phyloP scores from a whole-genome alignment of 305 asterid genomes.

The Solanum hybrid region DNA sequence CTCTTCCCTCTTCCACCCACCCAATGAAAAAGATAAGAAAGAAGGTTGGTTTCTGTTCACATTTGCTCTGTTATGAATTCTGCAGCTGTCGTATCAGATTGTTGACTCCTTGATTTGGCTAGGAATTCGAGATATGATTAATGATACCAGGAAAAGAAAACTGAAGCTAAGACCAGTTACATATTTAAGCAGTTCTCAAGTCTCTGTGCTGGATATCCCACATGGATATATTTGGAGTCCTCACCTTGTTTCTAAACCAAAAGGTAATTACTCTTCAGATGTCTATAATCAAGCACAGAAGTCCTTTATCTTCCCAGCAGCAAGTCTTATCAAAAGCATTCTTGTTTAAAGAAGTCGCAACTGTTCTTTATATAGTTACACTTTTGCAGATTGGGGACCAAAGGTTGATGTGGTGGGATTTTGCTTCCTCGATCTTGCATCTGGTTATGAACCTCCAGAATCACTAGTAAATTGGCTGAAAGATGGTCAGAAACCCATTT shows the following conservation, averaged over 20 bases:
- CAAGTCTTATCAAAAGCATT: background rate
- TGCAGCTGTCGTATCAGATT: conserved; percentile 93
- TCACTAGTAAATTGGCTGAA: conserved; percentile 75
- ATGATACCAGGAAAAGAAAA: conserved; percentile 81
- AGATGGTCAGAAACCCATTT: conserved; percentile 86
- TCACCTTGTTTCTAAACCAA: conserved; percentile 95
- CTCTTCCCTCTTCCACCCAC: background rate
- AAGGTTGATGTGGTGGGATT: conserved; percentile 93
- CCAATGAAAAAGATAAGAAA: background rate
- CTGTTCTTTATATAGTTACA: background rate
- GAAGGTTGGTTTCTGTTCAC: background rate
- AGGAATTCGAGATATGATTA: conserved; percentile 92
- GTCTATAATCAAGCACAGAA: background rate
- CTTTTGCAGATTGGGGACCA: conserved; percentile 65
- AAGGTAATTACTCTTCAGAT: conserved; percentile 40
- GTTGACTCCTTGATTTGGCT: conserved; percentile 96
- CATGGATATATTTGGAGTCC: conserved; percentile 99
- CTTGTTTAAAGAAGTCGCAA: background rate
- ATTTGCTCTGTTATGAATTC: conserved; percentile 25
- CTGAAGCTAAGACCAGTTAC: conserved; percentile 86
- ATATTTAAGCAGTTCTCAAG: conserved; percentile 84
- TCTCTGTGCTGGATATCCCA: conserved; percentile 74
- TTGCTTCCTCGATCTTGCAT: conserved; percentile 95
- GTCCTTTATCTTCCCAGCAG: background rate
- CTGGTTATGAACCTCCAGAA: conserved; percentile 80